phyloP scores from a whole-genome alignment of 1,284 basidiomycete genomes.

The Fomitiporia mediterranea region DNA sequence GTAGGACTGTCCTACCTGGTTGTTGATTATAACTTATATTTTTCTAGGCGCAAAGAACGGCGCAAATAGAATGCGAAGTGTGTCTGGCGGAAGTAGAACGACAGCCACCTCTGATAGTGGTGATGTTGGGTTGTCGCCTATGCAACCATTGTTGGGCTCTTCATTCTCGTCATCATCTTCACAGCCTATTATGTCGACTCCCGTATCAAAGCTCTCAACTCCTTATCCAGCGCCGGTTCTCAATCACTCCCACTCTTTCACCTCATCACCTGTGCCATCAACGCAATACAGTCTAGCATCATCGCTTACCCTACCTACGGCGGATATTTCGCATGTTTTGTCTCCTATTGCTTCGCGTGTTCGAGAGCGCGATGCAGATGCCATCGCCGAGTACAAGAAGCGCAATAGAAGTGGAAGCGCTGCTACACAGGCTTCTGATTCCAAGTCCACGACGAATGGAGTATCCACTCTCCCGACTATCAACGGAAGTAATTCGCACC shows the following conservation, averaged over 20 bases:
- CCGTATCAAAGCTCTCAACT: slow-evolving; percentile 18
- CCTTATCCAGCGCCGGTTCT: slow-evolving; percentile 25
- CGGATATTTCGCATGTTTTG: slow-evolving; percentile 45
- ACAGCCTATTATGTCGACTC: slow-evolving; percentile 32
- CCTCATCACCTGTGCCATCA: slow-evolving; percentile 42
- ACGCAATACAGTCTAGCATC: slow-evolving; percentile 35
- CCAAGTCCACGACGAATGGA: slow-evolving; percentile 23
- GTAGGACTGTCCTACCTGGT: slow-evolving; percentile 33
- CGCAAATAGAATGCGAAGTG: slow-evolving; percentile 62
- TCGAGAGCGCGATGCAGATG: slow-evolving; percentile 75
- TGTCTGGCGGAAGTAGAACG: slow-evolving; percentile 73
- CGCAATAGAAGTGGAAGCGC: slow-evolving; percentile 75
- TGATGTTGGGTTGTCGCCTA: slow-evolving; percentile 36
- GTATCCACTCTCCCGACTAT: slow-evolving; percentile 29
- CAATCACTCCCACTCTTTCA: slow-evolving; percentile 32
- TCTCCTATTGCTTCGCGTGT: slow-evolving; percentile 74
- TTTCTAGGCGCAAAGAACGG: slow-evolving; percentile 27
- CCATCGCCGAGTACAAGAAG: slow-evolving; percentile 76
- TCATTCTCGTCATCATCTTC: slow-evolving; percentile 45
- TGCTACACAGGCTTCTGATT: slow-evolving; percentile 61
- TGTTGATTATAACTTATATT: slow-evolving; percentile 36
- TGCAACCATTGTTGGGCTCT: slow-evolving; percentile 30
- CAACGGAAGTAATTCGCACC: slow-evolving; percentile 48
- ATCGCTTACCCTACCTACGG: slow-evolving; percentile 28
- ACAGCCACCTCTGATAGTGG: slow-evolving; percentile 71